These are phyloP conservation scores for Daedaleopsis sinensis DNA, from an alignment of 768 basidiomycete species.

Conservation along the genomic window DNA sequence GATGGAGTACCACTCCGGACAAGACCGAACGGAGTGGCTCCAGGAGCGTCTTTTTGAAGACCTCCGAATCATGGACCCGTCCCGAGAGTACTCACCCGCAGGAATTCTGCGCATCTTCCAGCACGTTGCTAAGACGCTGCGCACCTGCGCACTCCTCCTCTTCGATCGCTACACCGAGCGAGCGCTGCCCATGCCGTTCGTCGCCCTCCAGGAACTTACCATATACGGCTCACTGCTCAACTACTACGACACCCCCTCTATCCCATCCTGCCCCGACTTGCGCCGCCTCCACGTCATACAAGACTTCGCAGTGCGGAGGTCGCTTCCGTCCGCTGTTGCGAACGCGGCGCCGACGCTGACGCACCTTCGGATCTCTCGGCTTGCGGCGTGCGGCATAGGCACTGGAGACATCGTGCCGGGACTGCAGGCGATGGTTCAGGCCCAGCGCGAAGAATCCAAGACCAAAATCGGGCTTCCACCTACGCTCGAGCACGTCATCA, in stretches of 20 bases:
- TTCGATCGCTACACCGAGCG: slow-evolving; percentile 1
- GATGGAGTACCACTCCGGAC: not conserved
- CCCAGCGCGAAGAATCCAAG: not conserved
- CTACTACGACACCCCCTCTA: not conserved
- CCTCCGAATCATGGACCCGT: not conserved
- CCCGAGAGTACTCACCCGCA: not conserved
- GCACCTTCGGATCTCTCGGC: slow-evolving; percentile 1
- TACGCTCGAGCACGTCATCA: not conserved
- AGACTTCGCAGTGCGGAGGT: not conserved
- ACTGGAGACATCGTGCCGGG: not conserved
- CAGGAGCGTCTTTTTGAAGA: not conserved
- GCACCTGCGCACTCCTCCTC: slow-evolving; percentile 3
- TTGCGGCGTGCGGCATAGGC: not conserved
- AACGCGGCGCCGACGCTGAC: not conserved
- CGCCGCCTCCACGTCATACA: slow-evolving; percentile 3
- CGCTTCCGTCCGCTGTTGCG: not conserved
- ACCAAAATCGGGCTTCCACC: not conserved
- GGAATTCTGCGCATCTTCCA: not conserved
- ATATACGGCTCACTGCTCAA: not conserved
- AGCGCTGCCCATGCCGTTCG: not conserved
- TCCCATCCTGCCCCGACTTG: not conserved
- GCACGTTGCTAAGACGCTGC: not conserved
- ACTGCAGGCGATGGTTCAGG: not conserved
- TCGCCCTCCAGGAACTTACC: not conserved
- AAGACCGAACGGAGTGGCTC: not conserved